These are phyloP conservation scores for Clathrospora elynae DNA, from an alignment of 2,329 filamentous ascomycete species.

Conservation along the genomic window DNA sequence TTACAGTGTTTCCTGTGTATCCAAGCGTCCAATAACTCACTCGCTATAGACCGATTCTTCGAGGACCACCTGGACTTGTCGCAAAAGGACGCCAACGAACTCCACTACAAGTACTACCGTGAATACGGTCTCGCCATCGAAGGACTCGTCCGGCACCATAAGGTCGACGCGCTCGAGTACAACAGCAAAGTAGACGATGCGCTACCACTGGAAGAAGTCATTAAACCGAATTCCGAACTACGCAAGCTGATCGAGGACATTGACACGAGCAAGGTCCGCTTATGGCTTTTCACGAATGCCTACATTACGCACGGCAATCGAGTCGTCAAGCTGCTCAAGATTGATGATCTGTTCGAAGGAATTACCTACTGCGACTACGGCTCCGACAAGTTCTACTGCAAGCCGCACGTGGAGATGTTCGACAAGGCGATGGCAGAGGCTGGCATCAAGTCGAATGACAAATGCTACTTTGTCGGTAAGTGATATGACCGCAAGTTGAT, in stretches of 20 bases:
- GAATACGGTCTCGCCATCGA: constrained; percentile 98
- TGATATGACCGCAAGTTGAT: constrained; percentile 15
- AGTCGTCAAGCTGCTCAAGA: constrained; percentile 77
- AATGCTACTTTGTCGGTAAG: constrained; percentile 93
- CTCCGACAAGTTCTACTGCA: constrained; percentile 76
- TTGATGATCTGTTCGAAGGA: constrained; percentile 92
- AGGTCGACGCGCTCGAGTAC: constrained; percentile 94
- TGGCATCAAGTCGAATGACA: constrained; percentile 66
- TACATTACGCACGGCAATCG: constrained; percentile 85
- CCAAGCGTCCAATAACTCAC: constrained; percentile 7
- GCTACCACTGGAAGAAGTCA: constrained; percentile 80
- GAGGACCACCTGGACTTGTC: constrained; percentile 73
- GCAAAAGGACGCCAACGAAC: constrained; percentile 76
- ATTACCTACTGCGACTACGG: constrained; percentile 94
- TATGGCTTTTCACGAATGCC: constrained; percentile 97
- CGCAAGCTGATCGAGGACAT: constrained; percentile 79
- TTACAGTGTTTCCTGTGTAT: not conserved
- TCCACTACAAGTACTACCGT: constrained; percentile 92
- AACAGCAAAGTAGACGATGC: constrained; percentile 95
- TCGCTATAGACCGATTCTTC: constrained; percentile 61
- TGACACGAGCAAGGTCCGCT: constrained; percentile 78
- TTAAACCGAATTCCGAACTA: constrained; percentile 77
- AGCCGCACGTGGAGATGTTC: constrained; percentile 83
- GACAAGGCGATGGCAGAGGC: constrained; percentile 88
- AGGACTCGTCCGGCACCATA: constrained; percentile 88